Percentiles rank a stretch among this genome's conserved stretches.
These are phyloP conservation scores for Alloteropsis semialata DNA, from an alignment of 176 grass and related monocot species.

Conservation along the genomic window DNA sequence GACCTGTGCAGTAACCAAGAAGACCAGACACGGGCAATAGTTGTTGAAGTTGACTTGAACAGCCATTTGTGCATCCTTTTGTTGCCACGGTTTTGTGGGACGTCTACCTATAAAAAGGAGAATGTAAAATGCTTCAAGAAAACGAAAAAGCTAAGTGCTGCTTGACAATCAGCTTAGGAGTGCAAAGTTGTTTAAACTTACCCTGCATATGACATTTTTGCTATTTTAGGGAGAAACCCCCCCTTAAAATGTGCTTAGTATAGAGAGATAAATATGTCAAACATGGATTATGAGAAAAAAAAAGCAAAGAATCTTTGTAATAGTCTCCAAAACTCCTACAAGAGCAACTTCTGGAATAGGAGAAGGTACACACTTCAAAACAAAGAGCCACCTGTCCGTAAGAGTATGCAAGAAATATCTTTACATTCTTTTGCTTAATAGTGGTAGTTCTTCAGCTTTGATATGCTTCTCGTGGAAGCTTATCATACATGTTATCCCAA, in stretches of 20 bases:
- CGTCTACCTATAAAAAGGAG: conserved; percentile 58
- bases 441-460: not conserved
- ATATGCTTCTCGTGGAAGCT: not conserved
- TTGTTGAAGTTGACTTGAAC: conserved; percentile 81
- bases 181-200: not conserved
- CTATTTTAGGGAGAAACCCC: not conserved
- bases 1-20: conserved; percentile 84
- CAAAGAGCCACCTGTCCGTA: conserved; percentile 2
- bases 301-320: conserved; percentile 11
- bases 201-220: not conserved
- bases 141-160: not conserved
- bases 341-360: not conserved
- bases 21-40: conserved; percentile 83
- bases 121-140: conserved; percentile 9
- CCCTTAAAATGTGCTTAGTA: not conserved
- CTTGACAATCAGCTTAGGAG: not conserved
- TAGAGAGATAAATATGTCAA: not conserved
- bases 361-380: not conserved
- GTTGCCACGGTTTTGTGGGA: conserved; percentile 73
- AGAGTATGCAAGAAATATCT: not conserved
- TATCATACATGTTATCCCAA: not conserved
- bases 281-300: not conserved
- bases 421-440: not conserved
- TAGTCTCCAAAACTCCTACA: not conserved
- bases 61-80: conserved; percentile 64